Percentiles rank a stretch among this genome's conserved stretches.
phyloP scores from a whole-genome alignment of 2,329 filamentous ascomycete genomes.

The Fusarium secorum region DNA sequence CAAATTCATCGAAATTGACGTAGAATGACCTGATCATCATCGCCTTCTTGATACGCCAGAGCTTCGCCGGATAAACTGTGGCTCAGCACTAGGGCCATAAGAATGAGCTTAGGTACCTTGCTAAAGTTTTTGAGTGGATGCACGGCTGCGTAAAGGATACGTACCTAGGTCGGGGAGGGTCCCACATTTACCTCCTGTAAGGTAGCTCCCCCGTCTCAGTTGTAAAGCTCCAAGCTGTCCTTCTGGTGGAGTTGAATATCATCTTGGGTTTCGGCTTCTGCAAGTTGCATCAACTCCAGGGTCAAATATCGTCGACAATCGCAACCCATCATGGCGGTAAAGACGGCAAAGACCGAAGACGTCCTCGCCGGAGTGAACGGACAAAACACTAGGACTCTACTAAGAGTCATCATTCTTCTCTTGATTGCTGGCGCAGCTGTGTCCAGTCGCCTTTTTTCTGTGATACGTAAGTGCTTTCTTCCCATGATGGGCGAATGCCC shows the following conservation, averaged over 20 bases:
- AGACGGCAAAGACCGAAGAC: conserved; percentile 55
- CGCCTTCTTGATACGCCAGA: conserved; percentile 14
- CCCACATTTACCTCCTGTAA: conserved; percentile 23
- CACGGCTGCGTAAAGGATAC: conserved; percentile 18
- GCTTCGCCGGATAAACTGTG: conserved; percentile 37
- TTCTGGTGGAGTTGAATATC: conserved; percentile 44
- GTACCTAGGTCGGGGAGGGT: conserved; percentile 30
- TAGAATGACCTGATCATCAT: conserved; percentile 30
- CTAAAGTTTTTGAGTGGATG: conserved; percentile 3
- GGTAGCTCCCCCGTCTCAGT: conserved; percentile 21
- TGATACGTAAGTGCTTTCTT: conserved; percentile 78
- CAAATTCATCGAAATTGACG: conserved; percentile 15
- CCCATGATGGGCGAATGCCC: conserved; percentile 10
- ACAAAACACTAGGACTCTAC: conserved; percentile 81
- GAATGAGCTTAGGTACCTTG: not conserved
- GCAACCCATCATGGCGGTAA: conserved; percentile 55
- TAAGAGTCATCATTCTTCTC: conserved; percentile 88
- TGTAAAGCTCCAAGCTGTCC: conserved; percentile 57
- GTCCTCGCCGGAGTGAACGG: conserved; percentile 79
- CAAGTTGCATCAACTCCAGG: conserved; percentile 47
- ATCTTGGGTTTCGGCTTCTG: conserved; percentile 40
- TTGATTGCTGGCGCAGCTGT: conserved; percentile 92
- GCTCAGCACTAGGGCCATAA: conserved; percentile 1
- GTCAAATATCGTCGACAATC: conserved; percentile 44
- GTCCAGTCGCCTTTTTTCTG: conserved; percentile 94